A percentile compares a stretch with the other conserved stretches of the same genome.
Conservation (phyloP, 164 flowering plant genomes). For the Amborella trichopoda region DNA sequence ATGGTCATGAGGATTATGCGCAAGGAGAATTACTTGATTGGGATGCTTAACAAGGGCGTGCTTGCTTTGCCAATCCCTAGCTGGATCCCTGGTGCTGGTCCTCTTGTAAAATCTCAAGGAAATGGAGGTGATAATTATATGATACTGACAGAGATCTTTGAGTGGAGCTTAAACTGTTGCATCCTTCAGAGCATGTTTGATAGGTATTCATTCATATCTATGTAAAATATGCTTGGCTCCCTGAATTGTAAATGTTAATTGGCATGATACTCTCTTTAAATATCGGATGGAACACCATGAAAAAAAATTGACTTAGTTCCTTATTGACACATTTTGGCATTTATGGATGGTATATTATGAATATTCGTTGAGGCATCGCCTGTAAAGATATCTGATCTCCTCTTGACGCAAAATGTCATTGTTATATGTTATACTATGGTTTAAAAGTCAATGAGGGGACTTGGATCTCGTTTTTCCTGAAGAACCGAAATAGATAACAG, state of each 20-base stretch:
- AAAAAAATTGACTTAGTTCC: no score
- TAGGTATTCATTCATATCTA: constrained; percentile 49
- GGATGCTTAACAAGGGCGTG: constrained; percentile 95
- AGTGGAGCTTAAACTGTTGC: constrained; percentile 98
- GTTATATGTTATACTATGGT: no score
- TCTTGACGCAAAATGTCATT: no score
- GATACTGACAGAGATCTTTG: constrained; percentile 75
- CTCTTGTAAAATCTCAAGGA: constrained; percentile 39
- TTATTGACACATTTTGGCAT: no score
- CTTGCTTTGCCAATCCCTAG: constrained; percentile 75
- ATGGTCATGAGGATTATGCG: constrained; percentile 95
- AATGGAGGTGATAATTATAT: constrained; percentile 44
- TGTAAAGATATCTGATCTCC: no score
- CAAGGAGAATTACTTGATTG: constrained; percentile 95
- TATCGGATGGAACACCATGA: no score
- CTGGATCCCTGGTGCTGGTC: constrained; percentile 96
- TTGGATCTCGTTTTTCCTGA: no score
- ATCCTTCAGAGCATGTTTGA: constrained; percentile 99
- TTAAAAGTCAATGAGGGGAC: no score
- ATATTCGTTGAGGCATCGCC: no score
- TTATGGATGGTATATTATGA: no score
- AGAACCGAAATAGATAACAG: no score
- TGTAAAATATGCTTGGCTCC: no score
- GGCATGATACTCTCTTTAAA: background rate
- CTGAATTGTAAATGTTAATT: background rate